Base-by-base conservation (phyloP, 257 asterid species). In the Salvia splendens region DNA sequence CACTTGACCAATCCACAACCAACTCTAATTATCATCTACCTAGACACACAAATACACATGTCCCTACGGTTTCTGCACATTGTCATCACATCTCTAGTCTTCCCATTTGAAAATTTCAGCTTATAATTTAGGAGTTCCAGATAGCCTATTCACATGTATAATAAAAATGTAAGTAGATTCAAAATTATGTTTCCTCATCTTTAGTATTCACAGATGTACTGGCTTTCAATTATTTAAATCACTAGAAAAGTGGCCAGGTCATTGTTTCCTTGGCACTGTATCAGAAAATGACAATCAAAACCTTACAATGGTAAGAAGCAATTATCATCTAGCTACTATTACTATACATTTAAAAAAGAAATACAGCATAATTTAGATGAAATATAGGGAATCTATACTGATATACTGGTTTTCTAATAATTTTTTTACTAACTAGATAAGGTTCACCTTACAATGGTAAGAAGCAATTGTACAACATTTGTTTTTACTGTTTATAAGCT, bases 211-310 rank as follows among this genome's bases (percentile, higher is more conserved):
- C 16, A 69, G 3, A 10, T 63, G 15, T 16, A 6, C 59, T 42
- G 45, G 64, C 72, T 47, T 52, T 43, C 58, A 51, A 60, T 14
- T 56, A 50, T 64, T 48, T 72, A 41, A 28, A 69, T 41, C 14
- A 6, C 54, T 66, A 8, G 8, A 5, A 14, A 32, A 61, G 45
- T 52, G 33, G 58, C 57, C 50, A 50, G 28, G 45, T 24, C 11
- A 30, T 20, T n/a, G 41, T 56, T 35, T 14, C 7, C 30, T 35
- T 12, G 46, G 46, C n/a, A 63, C 50, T 16, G n/a, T 17, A 63
- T 30, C 50, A 42, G 57, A 69, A 54, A 48, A 63, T n/a, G 20
- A 4, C 58, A 36, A 49, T 48, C 68, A 69, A 63, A 24, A 67
- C 48, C 38, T 38, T 11, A 32, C n/a, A n/a, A n/a, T n/a, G n/a